phyloP scores from a whole-genome alignment of 768 basidiomycete species.

The Cystobasidium ongulense region DNA sequence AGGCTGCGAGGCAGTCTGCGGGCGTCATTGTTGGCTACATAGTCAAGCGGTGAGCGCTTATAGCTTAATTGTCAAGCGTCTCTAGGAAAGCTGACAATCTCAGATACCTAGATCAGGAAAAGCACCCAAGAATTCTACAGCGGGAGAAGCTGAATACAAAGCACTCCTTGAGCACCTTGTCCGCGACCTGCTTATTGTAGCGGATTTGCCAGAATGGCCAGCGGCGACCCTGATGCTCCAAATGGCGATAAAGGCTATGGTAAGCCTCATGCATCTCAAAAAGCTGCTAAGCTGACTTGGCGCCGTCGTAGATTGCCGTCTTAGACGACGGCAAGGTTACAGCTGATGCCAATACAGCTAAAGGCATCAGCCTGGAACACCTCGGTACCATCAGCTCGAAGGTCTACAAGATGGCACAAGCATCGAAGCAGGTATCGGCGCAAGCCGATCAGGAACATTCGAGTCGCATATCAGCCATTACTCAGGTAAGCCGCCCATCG shows the following conservation, averaged over 20 bases:
- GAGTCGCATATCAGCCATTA: neutral
- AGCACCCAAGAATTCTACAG: constrained; percentile 66
- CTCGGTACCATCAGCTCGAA: constrained; percentile 83
- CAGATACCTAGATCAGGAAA: constrained; percentile 61
- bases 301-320: constrained; percentile 57
- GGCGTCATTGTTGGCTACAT: constrained; percentile 72
- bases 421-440: constrained; percentile 45
- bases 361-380: constrained; percentile 84
- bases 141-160: constrained; percentile 84
- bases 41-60: constrained; percentile 53
- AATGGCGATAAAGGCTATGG: constrained; percentile 79
- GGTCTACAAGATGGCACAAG: constrained; percentile 53
- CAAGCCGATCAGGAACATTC: constrained; percentile 52
- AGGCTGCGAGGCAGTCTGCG: constrained; percentile 74
- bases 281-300: neutral
- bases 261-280: constrained; percentile 44
- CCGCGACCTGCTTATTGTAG: constrained; percentile 72
- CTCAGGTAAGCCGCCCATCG: no score
- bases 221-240: constrained; percentile 72
- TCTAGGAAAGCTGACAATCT: neutral
- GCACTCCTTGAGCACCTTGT: constrained; percentile 85
- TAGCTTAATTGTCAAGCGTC: neutral
- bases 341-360: constrained; percentile 71
- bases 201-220: constrained; percentile 97
- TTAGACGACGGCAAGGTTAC: constrained; percentile 70